A percentile compares a stretch with the other conserved stretches of the same genome.
Evolutionary conservation across 2,329 filamentous ascomycete species (phyloP).

Genomic region (Ophiocordyceps camponoti-floridani): DNA sequence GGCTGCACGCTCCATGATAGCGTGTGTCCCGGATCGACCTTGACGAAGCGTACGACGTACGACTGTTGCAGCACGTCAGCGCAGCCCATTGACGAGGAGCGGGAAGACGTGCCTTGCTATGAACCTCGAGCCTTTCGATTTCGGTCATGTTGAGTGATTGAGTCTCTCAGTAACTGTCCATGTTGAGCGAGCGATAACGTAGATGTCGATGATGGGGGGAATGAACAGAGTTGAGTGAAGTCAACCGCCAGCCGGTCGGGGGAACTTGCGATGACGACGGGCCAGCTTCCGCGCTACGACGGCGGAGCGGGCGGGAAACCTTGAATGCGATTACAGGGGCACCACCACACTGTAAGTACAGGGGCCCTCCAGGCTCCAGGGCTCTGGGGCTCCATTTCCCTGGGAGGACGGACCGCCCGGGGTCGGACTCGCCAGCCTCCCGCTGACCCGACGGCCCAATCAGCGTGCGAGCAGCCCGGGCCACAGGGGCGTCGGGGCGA

Average conservation of each 20-base stretch:
- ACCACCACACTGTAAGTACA: neutral
- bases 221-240: neutral
- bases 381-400: neutral
- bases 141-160: constrained; percentile 51
- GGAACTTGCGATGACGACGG: neutral
- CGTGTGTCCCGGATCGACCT: constrained; percentile 75
- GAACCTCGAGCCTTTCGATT: constrained; percentile 92
- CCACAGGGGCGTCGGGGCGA: constrained; percentile 1
- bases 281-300: neutral
- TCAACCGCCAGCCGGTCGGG: neutral
- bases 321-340: neutral
- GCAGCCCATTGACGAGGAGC: neutral
- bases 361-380: neutral
- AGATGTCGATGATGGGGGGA: neutral
- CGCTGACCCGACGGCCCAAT: neutral
- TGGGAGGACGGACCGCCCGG: too few relatives aligned
- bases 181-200: neutral
- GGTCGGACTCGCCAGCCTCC: too few relatives aligned
- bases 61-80: constrained; percentile 36
- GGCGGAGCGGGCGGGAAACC: neutral
- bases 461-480: neutral
- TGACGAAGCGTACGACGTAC: constrained; percentile 95
- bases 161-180: neutral
- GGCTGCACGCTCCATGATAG: constrained; percentile 97
- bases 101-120: constrained; percentile 60